Evolutionary conservation across 495 filamentous ascomycete species (phyloP), one percentile per base, ranked within the genome.

Genomic region (Darksidea phi): DNA sequence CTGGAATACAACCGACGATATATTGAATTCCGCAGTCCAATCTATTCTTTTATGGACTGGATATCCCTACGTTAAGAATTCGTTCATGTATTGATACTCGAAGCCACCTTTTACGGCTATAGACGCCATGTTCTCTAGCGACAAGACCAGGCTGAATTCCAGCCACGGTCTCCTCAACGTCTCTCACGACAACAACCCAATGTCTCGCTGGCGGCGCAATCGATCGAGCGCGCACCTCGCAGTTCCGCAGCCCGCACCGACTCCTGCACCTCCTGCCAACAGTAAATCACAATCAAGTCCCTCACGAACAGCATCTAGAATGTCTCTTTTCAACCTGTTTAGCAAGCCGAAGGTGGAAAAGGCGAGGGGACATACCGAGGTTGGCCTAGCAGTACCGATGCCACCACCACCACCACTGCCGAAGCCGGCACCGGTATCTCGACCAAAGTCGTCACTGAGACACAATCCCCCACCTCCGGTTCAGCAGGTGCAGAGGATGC

Each of bases 251-350:
- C 41, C 61, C 17, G 49, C 51, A 34, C 26, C 42, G n/a, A n/a
- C 47, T 28, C 17, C n/a, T 43, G 18, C 49, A n/a, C 48, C 57
- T 1, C 54, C 57, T 12, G 21, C 50, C 0, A 32, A 42, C n/a
- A 48, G 38, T n/a, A 62, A 62, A 52, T 41, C 61, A 32, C 20
- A 42, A 25, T 52, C 63, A 12, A 69, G 56, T 53, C 49, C 70
- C 18, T 64, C 67, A 38, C 67, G 56, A 34, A 54, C 66, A 0
- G 48, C 63, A 5, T 73, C 72, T 6, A 76, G 71, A 60, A 72
- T 76, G 66, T 77, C 74, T 20, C 61, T 77, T 6, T 77, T 74
- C 60, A 67, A 64, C 36, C 67, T 77, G 34, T 77, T 77, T 68
- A 74, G 70, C 59, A 62, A 56, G 42, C 74, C 74, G 18, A 77